Conservation (phyloP, 257 asterid genomes). For the Solanum stenotomum region DNA sequence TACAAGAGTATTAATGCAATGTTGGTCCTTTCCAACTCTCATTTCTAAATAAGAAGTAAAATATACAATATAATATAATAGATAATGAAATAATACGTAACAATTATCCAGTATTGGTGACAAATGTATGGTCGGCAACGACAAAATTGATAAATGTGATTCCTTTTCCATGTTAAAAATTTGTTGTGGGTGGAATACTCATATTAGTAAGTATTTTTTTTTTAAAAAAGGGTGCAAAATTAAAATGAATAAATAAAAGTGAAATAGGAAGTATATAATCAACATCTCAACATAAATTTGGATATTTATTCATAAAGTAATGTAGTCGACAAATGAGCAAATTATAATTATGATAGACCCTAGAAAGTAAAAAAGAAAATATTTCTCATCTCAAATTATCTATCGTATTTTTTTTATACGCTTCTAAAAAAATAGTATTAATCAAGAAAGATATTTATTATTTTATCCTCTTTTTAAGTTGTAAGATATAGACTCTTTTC, state of each 20-base stretch:
- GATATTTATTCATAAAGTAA: background rate
- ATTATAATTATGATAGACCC: background rate
- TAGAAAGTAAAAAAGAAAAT: no score
- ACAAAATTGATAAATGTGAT: background rate
- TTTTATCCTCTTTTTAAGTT: background rate
- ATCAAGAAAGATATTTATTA: no score
- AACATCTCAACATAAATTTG: background rate
- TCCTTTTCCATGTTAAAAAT: background rate
- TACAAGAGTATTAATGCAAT: no score
- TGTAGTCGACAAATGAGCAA: background rate
- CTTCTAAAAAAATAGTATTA: no score
- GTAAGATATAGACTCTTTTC: background rate
- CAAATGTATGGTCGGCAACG: background rate
- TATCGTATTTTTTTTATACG: background rate
- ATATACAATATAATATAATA: background rate
- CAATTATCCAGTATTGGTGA: background rate
- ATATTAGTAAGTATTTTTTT: background rate
- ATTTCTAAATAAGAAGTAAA: no score
- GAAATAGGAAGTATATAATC: background rate
- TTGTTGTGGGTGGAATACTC: background rate
- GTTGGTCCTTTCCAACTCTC: no score
- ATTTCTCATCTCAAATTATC: background rate
- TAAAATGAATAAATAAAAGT: background rate
- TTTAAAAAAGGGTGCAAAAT: background rate
- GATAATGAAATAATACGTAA: background rate